A percentile compares a stretch with the other conserved stretches of the same genome.
phyloP scores from a whole-genome alignment of 345 rosid species.

The Rhodamnia argentea region DNA sequence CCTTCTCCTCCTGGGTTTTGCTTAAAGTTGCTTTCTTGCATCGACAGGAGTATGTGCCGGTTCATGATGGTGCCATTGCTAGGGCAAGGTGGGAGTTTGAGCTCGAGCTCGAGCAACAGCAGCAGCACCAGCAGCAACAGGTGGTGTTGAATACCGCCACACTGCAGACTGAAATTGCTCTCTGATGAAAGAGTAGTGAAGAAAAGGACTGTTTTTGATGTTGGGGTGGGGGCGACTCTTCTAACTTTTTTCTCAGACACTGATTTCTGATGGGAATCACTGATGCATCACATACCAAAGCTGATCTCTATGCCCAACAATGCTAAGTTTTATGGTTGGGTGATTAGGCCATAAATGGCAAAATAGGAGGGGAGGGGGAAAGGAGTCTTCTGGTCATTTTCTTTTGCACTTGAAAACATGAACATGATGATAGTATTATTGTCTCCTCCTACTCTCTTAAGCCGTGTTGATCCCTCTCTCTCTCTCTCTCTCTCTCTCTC shows the following conservation, averaged over 20 bases:
- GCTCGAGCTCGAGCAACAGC: conserved; percentile 50
- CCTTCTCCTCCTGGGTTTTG: not conserved
- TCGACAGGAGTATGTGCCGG: conserved; percentile 72
- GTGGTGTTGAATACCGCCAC: conserved; percentile 34
- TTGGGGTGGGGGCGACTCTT: not conserved
- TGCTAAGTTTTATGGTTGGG: not conserved
- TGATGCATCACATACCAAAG: not conserved
- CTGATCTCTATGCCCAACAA: not conserved
- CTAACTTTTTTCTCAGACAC: not conserved
- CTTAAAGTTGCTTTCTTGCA: not conserved
- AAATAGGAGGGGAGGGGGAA: not conserved
- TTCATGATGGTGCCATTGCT: conserved; percentile 64
- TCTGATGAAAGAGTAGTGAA: conserved; percentile 17
- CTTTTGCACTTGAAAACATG: not conserved
- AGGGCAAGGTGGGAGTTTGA: conserved; percentile 78
- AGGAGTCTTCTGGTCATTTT: not conserved
- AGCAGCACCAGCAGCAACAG: conserved; percentile 19
- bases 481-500: not conserved
- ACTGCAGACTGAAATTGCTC: conserved; percentile 45
- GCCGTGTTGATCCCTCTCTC: not conserved
- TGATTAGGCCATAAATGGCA: not conserved
- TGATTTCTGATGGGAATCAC: not conserved
- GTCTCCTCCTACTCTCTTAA: not conserved
- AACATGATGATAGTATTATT: not conserved
- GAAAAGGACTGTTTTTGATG: not conserved